Percentiles rank a stretch among this genome's conserved stretches.
Conservation (phyloP, 2,329 filamentous ascomycete genomes). For the Aspergillus latus region DNA sequence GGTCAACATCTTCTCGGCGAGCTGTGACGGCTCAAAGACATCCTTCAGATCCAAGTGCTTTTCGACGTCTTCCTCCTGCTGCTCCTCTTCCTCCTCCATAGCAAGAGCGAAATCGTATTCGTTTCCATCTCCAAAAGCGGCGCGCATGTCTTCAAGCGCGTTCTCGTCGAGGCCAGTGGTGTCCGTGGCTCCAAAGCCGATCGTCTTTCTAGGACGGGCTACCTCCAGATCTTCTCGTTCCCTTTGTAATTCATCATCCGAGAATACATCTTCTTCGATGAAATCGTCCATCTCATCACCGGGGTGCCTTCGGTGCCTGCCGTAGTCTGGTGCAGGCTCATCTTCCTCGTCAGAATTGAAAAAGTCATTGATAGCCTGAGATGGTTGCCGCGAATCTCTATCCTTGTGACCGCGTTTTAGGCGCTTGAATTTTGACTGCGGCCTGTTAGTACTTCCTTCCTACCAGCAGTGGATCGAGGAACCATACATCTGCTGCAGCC, state of each 20-base stretch:
- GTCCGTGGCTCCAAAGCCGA: conserved; percentile 69
- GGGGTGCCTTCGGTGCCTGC: conserved; percentile 56
- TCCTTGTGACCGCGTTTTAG: conserved; percentile 87
- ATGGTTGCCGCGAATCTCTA: conserved; percentile 55
- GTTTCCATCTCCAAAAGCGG: conserved; percentile 91
- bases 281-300: conserved; percentile 90
- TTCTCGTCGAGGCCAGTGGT: conserved; percentile 86
- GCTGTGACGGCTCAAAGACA: conserved; percentile 94
- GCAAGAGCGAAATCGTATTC: conserved; percentile 95
- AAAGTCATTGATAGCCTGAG: conserved; percentile 81
- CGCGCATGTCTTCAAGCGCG: conserved; percentile 91
- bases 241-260: conserved; percentile 71
- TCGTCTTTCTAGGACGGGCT: conserved; percentile 71
- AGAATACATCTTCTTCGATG: conserved; percentile 92
- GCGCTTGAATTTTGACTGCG: conserved; percentile 87
- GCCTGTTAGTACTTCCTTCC: conserved; percentile 8
- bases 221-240: conserved; percentile 86
- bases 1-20: conserved; percentile 90
- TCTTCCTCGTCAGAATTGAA: conserved; percentile 94
- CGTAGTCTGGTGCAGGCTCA: conserved; percentile 53
- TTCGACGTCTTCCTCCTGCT: conserved; percentile 74
- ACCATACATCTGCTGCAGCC: conserved; percentile 66
- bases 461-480: neutral
- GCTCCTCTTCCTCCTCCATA: conserved; percentile 78
- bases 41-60: conserved; percentile 91